Evolutionary conservation across 2,329 filamentous ascomycete species (phyloP), one percentile per base, ranked within the genome.

Genomic region (Tolypocladium tropicale): DNA sequence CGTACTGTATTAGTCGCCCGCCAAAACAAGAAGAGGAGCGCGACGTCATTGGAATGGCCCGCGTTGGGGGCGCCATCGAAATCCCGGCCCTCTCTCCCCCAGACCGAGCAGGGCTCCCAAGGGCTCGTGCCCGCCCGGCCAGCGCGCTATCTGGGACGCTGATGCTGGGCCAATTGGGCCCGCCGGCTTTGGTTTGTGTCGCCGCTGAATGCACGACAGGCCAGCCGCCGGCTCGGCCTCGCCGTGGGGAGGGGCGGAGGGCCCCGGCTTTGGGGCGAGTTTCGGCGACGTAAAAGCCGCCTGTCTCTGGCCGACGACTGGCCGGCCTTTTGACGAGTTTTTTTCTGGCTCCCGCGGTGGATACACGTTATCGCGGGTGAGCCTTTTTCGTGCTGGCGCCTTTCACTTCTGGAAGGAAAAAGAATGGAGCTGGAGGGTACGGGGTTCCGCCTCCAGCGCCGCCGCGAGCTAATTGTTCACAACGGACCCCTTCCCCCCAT

Each of bases 301-400:
- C 39, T 34, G 30, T 32, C 49, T 36, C n/a, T 21, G 39, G 14
- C 11, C 41, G 41, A 21, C 41, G 48, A 32, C n/a, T 33, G n/a
- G 53, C 41, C 34, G 54, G 50, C 21, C 51, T 53, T n/a, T n/a
- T 51, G 55, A 56, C 51, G 55, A 54, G 52, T 55, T 56, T 53
- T 55, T 58, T 53, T 54, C 55, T 54, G 52, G 55, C 34, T 53
- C 52, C 56, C 56, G 51, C 46, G 30, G 55, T 59, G 55, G 57
- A 55, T 39, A 43, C 54, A 46, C 25, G 43, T 36, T 11, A 51
- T 32, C 39, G 16, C 56, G 46, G 41, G 32, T 57, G 57, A 56
- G 57, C 46, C 50, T 55, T 57, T 59, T 58, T 53, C 41, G 46
- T 53, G 39, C 21, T 53, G n/a, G 30, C 3, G 41, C 49, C 25